Base-by-base conservation (phyloP, 1,284 basidiomycete genomes). In the Apiotrichum akiyoshidainum region DNA sequence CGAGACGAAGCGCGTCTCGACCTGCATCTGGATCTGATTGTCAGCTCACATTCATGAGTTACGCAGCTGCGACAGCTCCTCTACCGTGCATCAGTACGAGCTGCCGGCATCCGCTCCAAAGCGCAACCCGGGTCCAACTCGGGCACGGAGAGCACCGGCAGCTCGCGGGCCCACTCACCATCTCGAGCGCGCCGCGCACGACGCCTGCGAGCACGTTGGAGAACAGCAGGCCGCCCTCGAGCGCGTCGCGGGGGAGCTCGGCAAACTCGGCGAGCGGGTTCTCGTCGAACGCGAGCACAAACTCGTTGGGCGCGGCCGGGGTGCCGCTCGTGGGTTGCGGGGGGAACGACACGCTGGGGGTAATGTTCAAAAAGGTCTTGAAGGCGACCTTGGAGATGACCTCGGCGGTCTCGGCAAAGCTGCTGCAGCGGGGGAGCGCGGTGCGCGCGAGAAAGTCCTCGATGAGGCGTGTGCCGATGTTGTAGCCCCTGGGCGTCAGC, bases 261-360 rank as follows among this genome's bases (percentile, higher is more conserved):
- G 97, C 95, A 74, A 99, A 99, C 69, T 99, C 96, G 10, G 93
- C 87, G 54, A 99, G 76, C 0, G 96, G 96, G 73, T 99, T 99
- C 74, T 99, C 96, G 57, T 98, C 93, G 16, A 99, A 81, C 0
- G 86, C 87, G 55, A 99, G 81, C 12, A 86, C 86, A 74, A 99
- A 98, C 49, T 84, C 82, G n/a, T 61, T 63, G 33, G 49, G 37
- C 14, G 39, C 16, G 14, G 21, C 13, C 12, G 39, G 33, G 21
- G 39, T 41, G 58, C 61, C n/a, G 62, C 65, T 39, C 61, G 53
- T 33, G 40, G 51, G 48, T 13, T 57, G 80, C 71, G 65, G 63
- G 8, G 83, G 82, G 68, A 95, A 92, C 10, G 86, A 84, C 51
- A 98, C 84, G 33, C 80, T 82, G 0, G 96, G 96, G 0, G 89